Evolutionary conservation across 1,139 yeast species (phyloP).

Genomic region (Hemisphaericaspora subhashii): DNA sequence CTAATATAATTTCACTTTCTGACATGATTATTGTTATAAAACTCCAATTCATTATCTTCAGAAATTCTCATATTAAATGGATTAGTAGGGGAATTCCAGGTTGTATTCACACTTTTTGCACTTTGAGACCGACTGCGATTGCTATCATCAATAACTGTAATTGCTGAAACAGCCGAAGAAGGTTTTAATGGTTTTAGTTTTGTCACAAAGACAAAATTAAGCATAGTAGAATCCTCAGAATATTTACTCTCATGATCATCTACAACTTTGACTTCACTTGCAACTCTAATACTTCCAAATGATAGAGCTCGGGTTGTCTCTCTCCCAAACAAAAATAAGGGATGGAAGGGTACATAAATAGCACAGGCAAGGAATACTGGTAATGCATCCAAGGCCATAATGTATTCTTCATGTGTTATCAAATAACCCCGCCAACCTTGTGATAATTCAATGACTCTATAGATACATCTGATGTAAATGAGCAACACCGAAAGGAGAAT

Average conservation of each 20-base stretch:
- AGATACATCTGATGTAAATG: slow-evolving; percentile 31
- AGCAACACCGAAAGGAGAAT: slow-evolving; percentile 22
- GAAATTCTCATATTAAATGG: no score
- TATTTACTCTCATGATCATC: not conserved
- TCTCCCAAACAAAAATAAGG: slow-evolving; percentile 27
- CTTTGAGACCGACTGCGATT: no score
- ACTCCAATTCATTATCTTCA: no score
- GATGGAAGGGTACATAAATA: slow-evolving; percentile 26
- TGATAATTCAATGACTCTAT: slow-evolving; percentile 31
- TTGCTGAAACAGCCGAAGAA: no score
- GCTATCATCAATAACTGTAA: no score
- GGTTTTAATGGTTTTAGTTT: no score
- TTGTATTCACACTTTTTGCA: no score
- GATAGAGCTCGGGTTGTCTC: slow-evolving; percentile 4
- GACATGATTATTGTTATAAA: no score
- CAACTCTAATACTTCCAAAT: not conserved
- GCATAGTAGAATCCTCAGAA: not conserved
- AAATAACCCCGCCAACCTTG: slow-evolving; percentile 38
- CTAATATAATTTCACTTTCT: no score
- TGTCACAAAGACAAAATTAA: not conserved
- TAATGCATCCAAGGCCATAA: slow-evolving; percentile 30
- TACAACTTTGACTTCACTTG: slow-evolving; percentile 8
- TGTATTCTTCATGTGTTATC: slow-evolving; percentile 31
- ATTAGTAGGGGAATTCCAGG: no score
- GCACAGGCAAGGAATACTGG: slow-evolving; percentile 22